These are phyloP conservation scores for Boletus insuetus DNA, from an alignment of 768 basidiomycete species.

Conservation along the genomic window DNA sequence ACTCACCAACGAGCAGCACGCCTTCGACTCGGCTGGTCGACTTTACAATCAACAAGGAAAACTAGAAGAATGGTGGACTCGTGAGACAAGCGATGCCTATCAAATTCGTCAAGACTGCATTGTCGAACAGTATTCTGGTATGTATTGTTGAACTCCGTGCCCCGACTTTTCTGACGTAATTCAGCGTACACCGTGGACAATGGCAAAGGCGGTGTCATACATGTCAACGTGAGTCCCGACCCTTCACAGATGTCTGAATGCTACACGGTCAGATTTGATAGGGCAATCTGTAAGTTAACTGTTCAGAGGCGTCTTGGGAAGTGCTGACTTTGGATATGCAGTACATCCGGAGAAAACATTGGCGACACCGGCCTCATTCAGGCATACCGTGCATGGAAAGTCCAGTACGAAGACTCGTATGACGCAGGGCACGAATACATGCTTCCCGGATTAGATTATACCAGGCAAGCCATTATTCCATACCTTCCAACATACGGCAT, in stretches of 20 bases:
- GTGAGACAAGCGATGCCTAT: conserved; percentile 81
- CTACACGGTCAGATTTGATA: conserved; percentile 25
- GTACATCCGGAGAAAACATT: conserved; percentile 90
- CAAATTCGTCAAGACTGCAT: conserved; percentile 82
- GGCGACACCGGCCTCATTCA: conserved; percentile 84
- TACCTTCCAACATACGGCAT: neutral
- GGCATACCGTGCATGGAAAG: conserved; percentile 90
- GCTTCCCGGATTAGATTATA: conserved; percentile 78
- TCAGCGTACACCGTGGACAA: conserved; percentile 81
- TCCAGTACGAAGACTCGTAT: conserved; percentile 60
- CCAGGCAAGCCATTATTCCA: conserved; percentile 44
- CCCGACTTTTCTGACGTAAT: conserved; percentile 1
- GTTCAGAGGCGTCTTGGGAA: neutral
- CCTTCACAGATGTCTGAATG: neutral
- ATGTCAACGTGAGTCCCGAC: conserved; percentile 68
- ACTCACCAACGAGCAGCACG: conserved; percentile 51
- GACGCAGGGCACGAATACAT: conserved; percentile 62
- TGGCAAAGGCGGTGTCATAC: conserved; percentile 76
- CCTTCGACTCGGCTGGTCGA: conserved; percentile 86
- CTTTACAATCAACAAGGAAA: conserved; percentile 90
- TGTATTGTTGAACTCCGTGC: conserved; percentile 25
- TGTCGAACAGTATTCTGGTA: conserved; percentile 86
- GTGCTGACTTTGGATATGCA: conserved; percentile 29
- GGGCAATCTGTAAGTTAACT: conserved; percentile 69
- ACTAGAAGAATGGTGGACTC: conserved; percentile 91